Evolutionary conservation across 305 asterid genomes (phyloP), one percentile per base, ranked within the genome.

Genomic region (Fraxinus velutina): DNA sequence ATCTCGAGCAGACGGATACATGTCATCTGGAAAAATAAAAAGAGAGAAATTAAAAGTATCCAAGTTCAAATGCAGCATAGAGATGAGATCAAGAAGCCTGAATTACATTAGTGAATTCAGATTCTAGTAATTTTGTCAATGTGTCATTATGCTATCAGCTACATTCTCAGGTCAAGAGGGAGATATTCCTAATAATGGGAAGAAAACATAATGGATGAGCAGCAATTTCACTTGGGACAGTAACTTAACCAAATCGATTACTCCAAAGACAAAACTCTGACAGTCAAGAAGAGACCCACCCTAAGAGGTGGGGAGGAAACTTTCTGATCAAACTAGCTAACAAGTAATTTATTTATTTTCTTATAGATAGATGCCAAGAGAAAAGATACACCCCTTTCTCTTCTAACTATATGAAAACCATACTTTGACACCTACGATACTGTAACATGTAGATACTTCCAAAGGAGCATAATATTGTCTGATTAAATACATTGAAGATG

Each of bases 1-100:
- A 88, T 88, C 92, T 96, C 99, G 81, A 96, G 95, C 78, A 96
- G 75, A 73, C 99, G 94, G 89, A 96, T 91, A 84, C 95, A 91
- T 6, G 97, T 88, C 98, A 96, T 93, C 99, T 96, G 97, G 80
- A 87, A 87, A 81, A 86, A 82, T 80, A 85, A 81, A 84, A 22
- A 57, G 75, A 77, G 29, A 50, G 29, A 50, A 5, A 76, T 82
- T 80, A 39, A 64, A 33, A 82, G 77, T 80, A 10, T 66, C 84
- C 37, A 60, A 68, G 80, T 80, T 44, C 29, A 71, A 68, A 81
- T 12, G 75, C 60, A 71, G 80, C 83, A 85, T 24, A 81, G 77
- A 79, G 29, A 29, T 47, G 79, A 55, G 75, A 55, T 73, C 76
- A 83, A 78, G 81, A 75, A 84, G 66, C 71, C 81, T 34, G 33